Conservation (phyloP, 345 rosid species). For the Ceriops zippeliana region DNA sequence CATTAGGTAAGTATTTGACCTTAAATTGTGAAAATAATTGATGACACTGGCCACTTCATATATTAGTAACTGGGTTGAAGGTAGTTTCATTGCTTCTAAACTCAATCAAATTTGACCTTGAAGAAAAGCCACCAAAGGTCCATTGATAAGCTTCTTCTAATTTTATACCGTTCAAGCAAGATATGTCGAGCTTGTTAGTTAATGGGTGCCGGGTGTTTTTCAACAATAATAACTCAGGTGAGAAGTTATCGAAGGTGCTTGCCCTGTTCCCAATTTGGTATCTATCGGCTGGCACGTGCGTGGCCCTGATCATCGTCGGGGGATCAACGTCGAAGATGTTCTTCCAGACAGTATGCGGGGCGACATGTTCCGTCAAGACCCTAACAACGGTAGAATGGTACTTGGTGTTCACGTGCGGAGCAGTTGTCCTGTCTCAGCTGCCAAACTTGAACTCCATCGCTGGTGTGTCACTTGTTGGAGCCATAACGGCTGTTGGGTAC, state of each 20-base stretch:
- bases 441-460: conserved; percentile 48
- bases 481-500: conserved; percentile 35
- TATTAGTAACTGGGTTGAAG: too few relatives aligned
- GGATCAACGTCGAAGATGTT: conserved; percentile 31
- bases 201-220: too few relatives aligned
- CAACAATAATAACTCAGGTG: conserved; percentile 19
- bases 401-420: conserved; percentile 37
- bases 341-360: conserved; percentile 30
- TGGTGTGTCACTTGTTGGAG: conserved; percentile 31
- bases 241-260: conserved; percentile 29
- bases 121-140: too few relatives aligned
- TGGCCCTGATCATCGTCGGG: conserved; percentile 34
- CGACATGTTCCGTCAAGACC: conserved; percentile 14
- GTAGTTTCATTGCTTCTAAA: too few relatives aligned
- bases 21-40: too few relatives aligned
- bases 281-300: conserved; percentile 38
- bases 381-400: conserved; percentile 33
- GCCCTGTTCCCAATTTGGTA: conserved; percentile 35
- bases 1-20: conserved; percentile 51
- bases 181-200: too few relatives aligned
- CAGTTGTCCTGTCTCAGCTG: conserved; percentile 39
- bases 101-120: too few relatives aligned
- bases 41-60: too few relatives aligned
- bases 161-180: too few relatives aligned
- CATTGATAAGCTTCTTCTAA: too few relatives aligned